Conservation (phyloP, 2,329 filamentous ascomycete genomes). For the Phyllosticta capitalensis region DNA sequence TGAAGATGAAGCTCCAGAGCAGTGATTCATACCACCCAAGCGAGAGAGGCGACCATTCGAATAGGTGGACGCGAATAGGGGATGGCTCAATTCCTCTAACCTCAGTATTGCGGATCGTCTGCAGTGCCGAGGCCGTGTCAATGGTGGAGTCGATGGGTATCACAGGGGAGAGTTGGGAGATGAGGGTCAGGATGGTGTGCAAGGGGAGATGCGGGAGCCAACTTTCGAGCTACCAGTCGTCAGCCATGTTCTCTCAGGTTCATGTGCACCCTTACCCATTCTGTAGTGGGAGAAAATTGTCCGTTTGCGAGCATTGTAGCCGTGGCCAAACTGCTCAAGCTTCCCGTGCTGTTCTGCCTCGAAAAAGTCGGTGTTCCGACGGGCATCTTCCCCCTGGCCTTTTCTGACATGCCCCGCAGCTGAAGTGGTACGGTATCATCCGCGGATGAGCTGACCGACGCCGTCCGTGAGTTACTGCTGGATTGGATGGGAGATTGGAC, state of each 20-base stretch:
- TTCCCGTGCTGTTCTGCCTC: conserved; percentile 80
- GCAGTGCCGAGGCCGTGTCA: conserved; percentile 30
- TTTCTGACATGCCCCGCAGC: conserved; percentile 89
- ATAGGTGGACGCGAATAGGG: conserved; percentile 70
- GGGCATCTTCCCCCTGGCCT: conserved; percentile 91
- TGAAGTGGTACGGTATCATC: conserved; percentile 79
- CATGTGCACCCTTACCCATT: conserved; percentile 49
- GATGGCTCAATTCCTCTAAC: conserved; percentile 66
- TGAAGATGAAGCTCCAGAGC: conserved; percentile 88
- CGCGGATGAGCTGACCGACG: conserved; percentile 56
- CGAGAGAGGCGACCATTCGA: conserved; percentile 85
- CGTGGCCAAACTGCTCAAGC: conserved; percentile 57
- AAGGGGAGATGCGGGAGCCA: conserved; percentile 90
- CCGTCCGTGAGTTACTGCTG: conserved; percentile 46
- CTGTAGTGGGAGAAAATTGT: conserved; percentile 66
- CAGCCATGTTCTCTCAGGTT: conserved; percentile 11
- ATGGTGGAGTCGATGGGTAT: conserved; percentile 38
- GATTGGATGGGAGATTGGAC: conserved; percentile 19
- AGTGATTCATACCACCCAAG: conserved; percentile 94
- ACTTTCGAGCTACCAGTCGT: conserved; percentile 59
- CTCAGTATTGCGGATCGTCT: conserved; percentile 49
- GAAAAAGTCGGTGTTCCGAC: conserved; percentile 75
- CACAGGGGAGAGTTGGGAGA: conserved; percentile 49
- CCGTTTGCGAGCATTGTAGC: conserved; percentile 47
- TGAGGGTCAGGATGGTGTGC: conserved; percentile 72